Evolutionary conservation across 257 asterid species (phyloP), one percentile per base, ranked within the genome.

Genomic region (Parsonsia alboflavescens): DNA sequence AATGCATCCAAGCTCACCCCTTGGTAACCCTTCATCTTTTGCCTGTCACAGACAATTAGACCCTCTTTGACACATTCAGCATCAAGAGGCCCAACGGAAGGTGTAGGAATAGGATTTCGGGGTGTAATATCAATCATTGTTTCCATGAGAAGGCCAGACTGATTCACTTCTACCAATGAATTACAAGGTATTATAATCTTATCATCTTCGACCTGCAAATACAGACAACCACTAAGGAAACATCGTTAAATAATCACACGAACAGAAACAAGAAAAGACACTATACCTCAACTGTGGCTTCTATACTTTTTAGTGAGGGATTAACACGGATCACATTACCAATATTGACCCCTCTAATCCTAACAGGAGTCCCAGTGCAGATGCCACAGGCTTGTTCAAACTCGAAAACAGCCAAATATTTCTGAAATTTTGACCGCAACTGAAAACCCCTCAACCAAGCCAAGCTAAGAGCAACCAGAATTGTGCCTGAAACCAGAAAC

Each of bases 91-190:
- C 99, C 96, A 16, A 73, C 90, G 1, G 90, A 85, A 77, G 97
- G 98, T 6, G 68, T 68, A 16, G 98, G 98, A 80, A 95, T 82
- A 69, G 98, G 99, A 82, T 88, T 85, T 77, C 82, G 82, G 9
- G 98, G 99, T 52, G 98, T 92, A 70, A 95, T 92, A 69, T 95
- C 99, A 79, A 95, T 92, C 80, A 95, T 69, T 26, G 99, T 95
- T 82, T 95, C 99, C 98, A 95, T 95, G 79, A 92, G 97, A 83
- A 95, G 99, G 73, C 98, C 99, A 19, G 98, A 95, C 78, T 95
- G 99, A 77, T 95, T 95, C 77, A 95, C 99, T 86, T 95, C 98
- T 62, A 95, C 84, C 89, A 89, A 70, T n/a, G 98, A 90, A 86
- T 95, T 95, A 39, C 83, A 85, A 6, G 99, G 99, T 81, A 95